phyloP scores from a whole-genome alignment of 75 land plant genomes.

The Selaginella moellendorffii region DNA sequence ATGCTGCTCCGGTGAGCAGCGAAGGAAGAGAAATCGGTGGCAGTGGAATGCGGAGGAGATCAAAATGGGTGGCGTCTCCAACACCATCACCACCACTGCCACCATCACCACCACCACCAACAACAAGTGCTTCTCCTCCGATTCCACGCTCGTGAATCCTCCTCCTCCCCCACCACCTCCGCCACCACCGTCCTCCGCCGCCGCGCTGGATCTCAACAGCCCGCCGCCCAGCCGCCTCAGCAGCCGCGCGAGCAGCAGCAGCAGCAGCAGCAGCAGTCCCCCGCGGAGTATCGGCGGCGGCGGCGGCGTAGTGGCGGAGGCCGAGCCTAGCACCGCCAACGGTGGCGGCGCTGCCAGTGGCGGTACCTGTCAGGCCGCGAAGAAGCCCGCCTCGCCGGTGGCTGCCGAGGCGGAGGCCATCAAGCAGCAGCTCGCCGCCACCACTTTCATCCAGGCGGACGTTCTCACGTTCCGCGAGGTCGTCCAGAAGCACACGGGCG shows the following conservation, averaged over 20 bases:
- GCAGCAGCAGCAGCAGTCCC: background rate
- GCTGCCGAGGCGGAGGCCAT: background rate
- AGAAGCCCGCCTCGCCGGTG: background rate
- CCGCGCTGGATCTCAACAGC: background rate
- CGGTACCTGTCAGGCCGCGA: background rate
- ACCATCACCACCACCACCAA: background rate
- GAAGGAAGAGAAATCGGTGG: background rate
- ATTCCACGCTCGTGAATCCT: background rate
- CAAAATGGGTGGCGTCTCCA: background rate
- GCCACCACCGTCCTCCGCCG: background rate
- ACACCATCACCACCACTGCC: background rate
- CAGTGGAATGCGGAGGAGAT: background rate
- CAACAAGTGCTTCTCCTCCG: background rate
- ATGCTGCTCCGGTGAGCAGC: too few relatives aligned
- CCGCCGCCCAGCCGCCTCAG: background rate
- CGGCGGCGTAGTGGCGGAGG: too few relatives aligned
- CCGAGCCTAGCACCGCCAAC: background rate
- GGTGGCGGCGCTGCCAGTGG: background rate
- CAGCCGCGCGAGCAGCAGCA: background rate
- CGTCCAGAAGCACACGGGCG: conserved; percentile 7
- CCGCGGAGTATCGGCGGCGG: background rate
- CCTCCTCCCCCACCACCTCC: background rate
- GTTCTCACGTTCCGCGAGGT: background rate
- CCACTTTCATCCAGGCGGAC: conserved; percentile 1
- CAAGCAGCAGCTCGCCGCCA: conserved; percentile 7